These are phyloP conservation scores for Aspergillus fructus DNA, from an alignment of 2,329 filamentous ascomycete genomes.

Conservation along the genomic window DNA sequence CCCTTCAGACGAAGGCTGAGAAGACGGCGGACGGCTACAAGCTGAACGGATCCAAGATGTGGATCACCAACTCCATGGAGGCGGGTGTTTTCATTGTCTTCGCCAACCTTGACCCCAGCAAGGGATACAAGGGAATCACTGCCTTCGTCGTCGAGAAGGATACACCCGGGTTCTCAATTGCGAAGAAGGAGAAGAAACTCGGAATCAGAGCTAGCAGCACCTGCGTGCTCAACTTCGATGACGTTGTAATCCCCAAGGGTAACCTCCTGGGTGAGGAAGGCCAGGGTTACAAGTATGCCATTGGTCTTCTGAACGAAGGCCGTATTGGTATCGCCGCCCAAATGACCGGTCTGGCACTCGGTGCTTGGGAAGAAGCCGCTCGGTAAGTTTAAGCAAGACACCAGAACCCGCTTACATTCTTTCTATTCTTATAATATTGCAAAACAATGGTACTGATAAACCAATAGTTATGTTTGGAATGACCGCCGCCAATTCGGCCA, in stretches of 20 bases:
- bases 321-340: conserved; percentile 97
- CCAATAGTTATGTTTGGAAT: conserved; percentile 83
- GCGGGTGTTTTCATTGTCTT: conserved; percentile 96
- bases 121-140: conserved; percentile 95
- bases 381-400: conserved; percentile 48
- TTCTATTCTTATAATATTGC: background rate
- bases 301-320: conserved; percentile 89
- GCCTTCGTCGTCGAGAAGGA: conserved; percentile 94
- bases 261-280: conserved; percentile 87
- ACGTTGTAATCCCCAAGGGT: conserved; percentile 83
- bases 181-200: conserved; percentile 99
- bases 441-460: background rate
- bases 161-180: conserved; percentile 84
- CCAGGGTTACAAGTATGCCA: conserved; percentile 97
- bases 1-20: conserved; percentile 83
- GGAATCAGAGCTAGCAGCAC: conserved; percentile 95
- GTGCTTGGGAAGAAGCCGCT: conserved; percentile 92
- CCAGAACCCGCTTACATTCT: no score
- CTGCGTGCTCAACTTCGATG: conserved; percentile 96
- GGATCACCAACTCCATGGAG: conserved; percentile 98
- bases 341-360: conserved; percentile 95
- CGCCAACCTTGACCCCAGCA: conserved; percentile 86
- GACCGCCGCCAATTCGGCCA: conserved; percentile 96
- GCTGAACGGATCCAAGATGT: conserved; percentile 96
- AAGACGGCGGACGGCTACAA: conserved; percentile 81